Conservation (phyloP, 345 rosid genomes). For the Citropsis articulata region DNA sequence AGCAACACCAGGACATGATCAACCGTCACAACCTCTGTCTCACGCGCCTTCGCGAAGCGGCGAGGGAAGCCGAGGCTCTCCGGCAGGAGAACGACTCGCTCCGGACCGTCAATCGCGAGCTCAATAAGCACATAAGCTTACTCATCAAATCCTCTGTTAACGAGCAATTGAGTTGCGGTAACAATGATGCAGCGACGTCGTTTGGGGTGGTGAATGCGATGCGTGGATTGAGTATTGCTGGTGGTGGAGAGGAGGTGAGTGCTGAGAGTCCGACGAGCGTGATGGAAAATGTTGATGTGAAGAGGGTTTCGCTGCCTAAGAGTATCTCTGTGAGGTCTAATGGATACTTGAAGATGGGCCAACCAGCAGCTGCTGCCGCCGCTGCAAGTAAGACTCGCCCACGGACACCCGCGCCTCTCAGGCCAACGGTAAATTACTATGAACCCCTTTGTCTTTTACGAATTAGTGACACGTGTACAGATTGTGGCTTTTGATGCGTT, state of each 20-base stretch:
- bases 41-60: constrained; percentile 41
- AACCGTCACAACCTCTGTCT: constrained; percentile 45
- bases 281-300: constrained; percentile 28
- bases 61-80: constrained; percentile 37
- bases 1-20: constrained; percentile 40
- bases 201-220: constrained; percentile 28
- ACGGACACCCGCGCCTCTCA: constrained; percentile 20
- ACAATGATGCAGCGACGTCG: constrained; percentile 20
- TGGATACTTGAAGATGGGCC: constrained; percentile 39
- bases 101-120: constrained; percentile 43
- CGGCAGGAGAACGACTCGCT: constrained; percentile 42
- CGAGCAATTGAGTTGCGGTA: constrained; percentile 21
- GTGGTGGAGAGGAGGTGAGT: constrained; percentile 22
- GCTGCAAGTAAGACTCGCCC: constrained; percentile 25
- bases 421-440: constrained; percentile 9
- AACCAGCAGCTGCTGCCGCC: background rate
- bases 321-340: constrained; percentile 54
- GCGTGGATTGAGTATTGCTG: constrained; percentile 19
- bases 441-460: background rate
- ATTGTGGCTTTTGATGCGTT: too few species aligned
- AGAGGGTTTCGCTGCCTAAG: constrained; percentile 45
- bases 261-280: constrained; percentile 46
- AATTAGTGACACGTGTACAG: background rate
- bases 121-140: constrained; percentile 37
- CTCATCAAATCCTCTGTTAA: constrained; percentile 33